These are phyloP conservation scores for Rostrohypoxylon terebratum DNA, from an alignment of 495 filamentous ascomycete species.

Conservation along the genomic window DNA sequence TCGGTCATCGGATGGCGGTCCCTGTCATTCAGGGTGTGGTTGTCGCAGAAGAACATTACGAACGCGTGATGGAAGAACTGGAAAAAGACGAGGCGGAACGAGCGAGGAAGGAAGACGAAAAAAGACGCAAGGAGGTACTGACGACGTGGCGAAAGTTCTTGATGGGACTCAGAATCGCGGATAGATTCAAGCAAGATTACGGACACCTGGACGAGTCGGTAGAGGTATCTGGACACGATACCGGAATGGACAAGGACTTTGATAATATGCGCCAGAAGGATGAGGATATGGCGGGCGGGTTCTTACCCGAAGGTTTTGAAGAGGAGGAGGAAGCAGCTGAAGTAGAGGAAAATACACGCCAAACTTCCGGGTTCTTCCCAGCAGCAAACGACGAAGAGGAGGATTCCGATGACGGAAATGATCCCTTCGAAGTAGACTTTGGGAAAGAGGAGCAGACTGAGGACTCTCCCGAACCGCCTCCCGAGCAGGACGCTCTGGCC, in stretches of 20 bases:
- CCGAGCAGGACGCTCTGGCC: slow-evolving; percentile 22
- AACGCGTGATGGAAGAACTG: slow-evolving; percentile 82
- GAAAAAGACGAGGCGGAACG: slow-evolving; percentile 83
- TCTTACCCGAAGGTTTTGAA: slow-evolving; percentile 65
- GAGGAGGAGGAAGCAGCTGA: slow-evolving; percentile 50
- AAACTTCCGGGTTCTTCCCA: slow-evolving; percentile 58
- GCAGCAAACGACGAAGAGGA: slow-evolving; percentile 53
- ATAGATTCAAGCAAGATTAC: slow-evolving; percentile 84
- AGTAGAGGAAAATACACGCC: slow-evolving; percentile 28
- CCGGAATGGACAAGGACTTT: slow-evolving; percentile 43
- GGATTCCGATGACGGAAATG: slow-evolving; percentile 48
- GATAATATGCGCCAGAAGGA: slow-evolving; percentile 44
- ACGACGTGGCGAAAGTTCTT: slow-evolving; percentile 87
- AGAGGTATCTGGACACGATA: slow-evolving; percentile 54
- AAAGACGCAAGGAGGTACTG: slow-evolving; percentile 78
- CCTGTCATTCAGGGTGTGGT: slow-evolving; percentile 93
- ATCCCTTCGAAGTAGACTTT: slow-evolving; percentile 50
- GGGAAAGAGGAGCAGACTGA: slow-evolving; percentile 29
- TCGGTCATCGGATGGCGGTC: slow-evolving; percentile 90
- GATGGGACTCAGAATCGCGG: slow-evolving; percentile 83
- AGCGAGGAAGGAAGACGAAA: slow-evolving; percentile 81
- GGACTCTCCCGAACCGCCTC: slow-evolving; percentile 1
- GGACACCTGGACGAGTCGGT: slow-evolving; percentile 62
- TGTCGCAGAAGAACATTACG: slow-evolving; percentile 81
- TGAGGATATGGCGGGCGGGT: slow-evolving; percentile 67